These are phyloP conservation scores for Hypoxylon sp. DNA, from an alignment of 2,329 filamentous ascomycete species.

Conservation along the genomic window DNA sequence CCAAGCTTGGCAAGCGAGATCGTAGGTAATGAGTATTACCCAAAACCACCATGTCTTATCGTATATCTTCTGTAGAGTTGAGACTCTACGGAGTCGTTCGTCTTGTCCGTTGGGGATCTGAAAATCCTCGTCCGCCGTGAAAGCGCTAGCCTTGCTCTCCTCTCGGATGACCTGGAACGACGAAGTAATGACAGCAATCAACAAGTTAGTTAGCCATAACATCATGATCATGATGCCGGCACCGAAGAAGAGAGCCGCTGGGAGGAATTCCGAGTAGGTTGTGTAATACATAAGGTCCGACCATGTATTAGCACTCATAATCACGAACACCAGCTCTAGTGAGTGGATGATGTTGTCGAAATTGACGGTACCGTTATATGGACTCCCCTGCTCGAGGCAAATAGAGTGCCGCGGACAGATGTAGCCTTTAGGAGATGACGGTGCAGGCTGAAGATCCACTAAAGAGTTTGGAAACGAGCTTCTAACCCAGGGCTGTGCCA, in stretches of 20 bases:
- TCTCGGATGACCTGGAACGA: constrained; percentile 98
- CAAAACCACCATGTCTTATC: constrained; percentile 81
- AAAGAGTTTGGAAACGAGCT: constrained; percentile 54
- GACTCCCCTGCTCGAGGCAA: constrained; percentile 83
- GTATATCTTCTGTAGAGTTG: constrained; percentile 76
- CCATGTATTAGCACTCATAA: constrained; percentile 99
- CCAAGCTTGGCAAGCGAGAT: constrained; percentile 81
- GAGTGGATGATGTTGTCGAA: constrained; percentile 97
- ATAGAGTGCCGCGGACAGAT: constrained; percentile 86
- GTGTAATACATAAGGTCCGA: constrained; percentile 95
- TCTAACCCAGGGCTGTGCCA: constrained; percentile 77
- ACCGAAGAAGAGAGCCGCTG: constrained; percentile 82
- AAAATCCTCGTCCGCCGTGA: constrained; percentile 78
- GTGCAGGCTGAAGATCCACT: constrained; percentile 63
- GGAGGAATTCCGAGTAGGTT: constrained; percentile 89
- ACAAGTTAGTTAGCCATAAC: constrained; percentile 94
- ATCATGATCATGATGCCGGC: constrained; percentile 89
- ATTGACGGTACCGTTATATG: constrained; percentile 86
- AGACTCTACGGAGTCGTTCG: constrained; percentile 57
- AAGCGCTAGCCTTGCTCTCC: constrained; percentile 93
- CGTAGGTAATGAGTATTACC: constrained; percentile 83
- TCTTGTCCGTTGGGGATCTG: constrained; percentile 55
- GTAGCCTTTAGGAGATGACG: constrained; percentile 79
- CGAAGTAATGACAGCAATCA: constrained; percentile 97
- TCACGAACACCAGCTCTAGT: constrained; percentile 92